These are phyloP conservation scores for Rhinocladiella mackenziei DNA, from an alignment of 2,329 filamentous ascomycete species.

Conservation along the genomic window DNA sequence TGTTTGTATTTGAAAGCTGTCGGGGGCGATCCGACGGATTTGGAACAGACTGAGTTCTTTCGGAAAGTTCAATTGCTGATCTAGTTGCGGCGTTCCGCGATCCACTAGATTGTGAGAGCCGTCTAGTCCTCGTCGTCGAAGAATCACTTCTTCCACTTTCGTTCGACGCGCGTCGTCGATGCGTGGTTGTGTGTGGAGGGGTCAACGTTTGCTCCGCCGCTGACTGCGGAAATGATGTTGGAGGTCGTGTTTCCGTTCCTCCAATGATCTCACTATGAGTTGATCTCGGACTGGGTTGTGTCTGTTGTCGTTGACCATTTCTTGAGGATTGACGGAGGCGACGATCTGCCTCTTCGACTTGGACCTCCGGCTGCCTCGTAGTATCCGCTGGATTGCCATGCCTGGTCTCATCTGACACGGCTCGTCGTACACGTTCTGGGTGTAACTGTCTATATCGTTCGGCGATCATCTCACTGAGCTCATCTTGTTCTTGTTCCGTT, in stretches of 20 bases:
- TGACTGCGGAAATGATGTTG: constrained; percentile 15
- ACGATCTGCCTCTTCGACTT: constrained; percentile 38
- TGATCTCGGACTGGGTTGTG: constrained; percentile 21
- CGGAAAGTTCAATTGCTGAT: constrained; percentile 62
- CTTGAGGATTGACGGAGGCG: constrained; percentile 33
- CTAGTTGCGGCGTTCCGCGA: constrained; percentile 44
- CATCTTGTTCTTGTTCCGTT: constrained; percentile 77
- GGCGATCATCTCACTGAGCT: constrained; percentile 84
- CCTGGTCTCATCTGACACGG: constrained; percentile 36
- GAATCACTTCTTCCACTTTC: constrained; percentile 30
- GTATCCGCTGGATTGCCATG: neutral
- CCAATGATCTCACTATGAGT: constrained; percentile 17
- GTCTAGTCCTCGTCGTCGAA: constrained; percentile 38
- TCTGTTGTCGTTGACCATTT: constrained; percentile 14
- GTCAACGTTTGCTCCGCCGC: constrained; percentile 15
- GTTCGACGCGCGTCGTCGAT: constrained; percentile 31
- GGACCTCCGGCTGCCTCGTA: constrained; percentile 38
- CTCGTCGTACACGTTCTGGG: constrained; percentile 49
- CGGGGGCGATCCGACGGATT: constrained; percentile 15
- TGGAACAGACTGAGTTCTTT: constrained; percentile 30
- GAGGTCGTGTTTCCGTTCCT: constrained; percentile 8
- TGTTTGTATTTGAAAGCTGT: constrained; percentile 17
- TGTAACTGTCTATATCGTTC: constrained; percentile 80
- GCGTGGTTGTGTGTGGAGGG: constrained; percentile 9
- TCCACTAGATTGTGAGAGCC: constrained; percentile 29